Base-by-base conservation (phyloP, 306 rosid genomes). In the Mimosa pudica region DNA sequence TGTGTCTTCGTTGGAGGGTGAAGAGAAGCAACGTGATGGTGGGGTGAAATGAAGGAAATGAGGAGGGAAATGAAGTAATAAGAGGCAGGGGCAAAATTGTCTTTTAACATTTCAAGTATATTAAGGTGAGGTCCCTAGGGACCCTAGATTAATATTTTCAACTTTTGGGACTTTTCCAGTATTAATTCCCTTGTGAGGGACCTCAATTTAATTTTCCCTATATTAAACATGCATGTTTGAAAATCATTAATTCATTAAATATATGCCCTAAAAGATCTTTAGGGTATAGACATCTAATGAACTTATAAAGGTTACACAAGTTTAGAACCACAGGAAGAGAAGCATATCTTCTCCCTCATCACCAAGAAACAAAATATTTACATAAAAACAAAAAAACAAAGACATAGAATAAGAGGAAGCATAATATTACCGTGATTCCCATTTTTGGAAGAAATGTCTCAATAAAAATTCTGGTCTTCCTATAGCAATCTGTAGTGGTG, bases 401-500 rank as follows among this genome's bases (percentile, higher is more conserved):
- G 55, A 76, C 17, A 17, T 33, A 35, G 8, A 70, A 54, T 30
- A 44, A 65, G 75, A 45, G 17, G 71, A 8, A 45, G 17, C 5
- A 79, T 64, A 51, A 24, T 35, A 60, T 68, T 91, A 94, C 98
- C 89, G 86, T 80, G 86, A 94, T 92, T 69, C 97, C 95, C 98
- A 92, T 91, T 88, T 91, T 94, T 20, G 97, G 97, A 57, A 92
- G 97, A 78, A 94, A 33, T 17, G 89, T 89, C 86, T 94, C 95
- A 2, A 94, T 94, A 84, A 92, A 94, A 16, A 94, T 82, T 80
- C 98, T 90, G 48, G 98, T 92, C 92, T 92, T 94, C 87, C 97
- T 86, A 77, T 94, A 94, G 85, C 97, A 94, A 84, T 94, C 97
- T 3, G 98, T 92, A 48, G 98, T 94, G 24, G 98, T 94, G 82